phyloP scores from a whole-genome alignment of 2,329 filamentous ascomycete genomes.

The Domatiomyces catenatus region DNA sequence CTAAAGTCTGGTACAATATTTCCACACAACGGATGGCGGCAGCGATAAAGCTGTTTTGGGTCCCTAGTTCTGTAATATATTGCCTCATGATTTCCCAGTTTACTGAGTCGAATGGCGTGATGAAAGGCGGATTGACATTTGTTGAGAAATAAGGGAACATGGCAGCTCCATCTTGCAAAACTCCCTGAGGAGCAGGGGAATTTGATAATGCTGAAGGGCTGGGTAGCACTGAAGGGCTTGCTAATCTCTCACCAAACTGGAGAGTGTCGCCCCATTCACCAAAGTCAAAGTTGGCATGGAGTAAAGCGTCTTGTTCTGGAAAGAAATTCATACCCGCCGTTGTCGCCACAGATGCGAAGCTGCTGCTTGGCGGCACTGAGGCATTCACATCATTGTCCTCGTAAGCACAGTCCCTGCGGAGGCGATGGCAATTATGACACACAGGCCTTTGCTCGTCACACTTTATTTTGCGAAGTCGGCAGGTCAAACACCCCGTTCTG shows the following conservation, averaged over 20 bases:
- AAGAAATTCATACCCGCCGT: no score
- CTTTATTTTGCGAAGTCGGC: slow-evolving; percentile 6
- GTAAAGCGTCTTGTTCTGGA: not conserved
- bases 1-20: slow-evolving; percentile 3
- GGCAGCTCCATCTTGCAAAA: not conserved
- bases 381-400: not conserved
- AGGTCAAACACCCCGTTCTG: slow-evolving; percentile 6
- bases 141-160: slow-evolving; percentile 5
- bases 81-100: slow-evolving; percentile 5
- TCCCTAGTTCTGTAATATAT: slow-evolving; percentile 1
- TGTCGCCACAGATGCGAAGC: not conserved
- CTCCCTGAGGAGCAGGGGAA: not conserved
- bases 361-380: not conserved
- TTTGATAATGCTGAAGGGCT: not conserved
- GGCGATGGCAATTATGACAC: not conserved
- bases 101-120: slow-evolving; percentile 2
- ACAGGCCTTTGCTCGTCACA: slow-evolving; percentile 5
- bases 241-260: slow-evolving; percentile 1
- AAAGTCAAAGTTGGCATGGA: not conserved
- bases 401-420: slow-evolving; percentile 1
- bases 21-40: slow-evolving; percentile 3
- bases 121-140: slow-evolving; percentile 5
- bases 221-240: not conserved
- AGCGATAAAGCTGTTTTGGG: not conserved
- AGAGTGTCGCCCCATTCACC: slow-evolving; percentile 1